A percentile compares a stretch with the other conserved stretches of the same genome.
Evolutionary conservation across 768 basidiomycete species (phyloP).

Genomic region (Amanita pseudoporphyria): DNA sequence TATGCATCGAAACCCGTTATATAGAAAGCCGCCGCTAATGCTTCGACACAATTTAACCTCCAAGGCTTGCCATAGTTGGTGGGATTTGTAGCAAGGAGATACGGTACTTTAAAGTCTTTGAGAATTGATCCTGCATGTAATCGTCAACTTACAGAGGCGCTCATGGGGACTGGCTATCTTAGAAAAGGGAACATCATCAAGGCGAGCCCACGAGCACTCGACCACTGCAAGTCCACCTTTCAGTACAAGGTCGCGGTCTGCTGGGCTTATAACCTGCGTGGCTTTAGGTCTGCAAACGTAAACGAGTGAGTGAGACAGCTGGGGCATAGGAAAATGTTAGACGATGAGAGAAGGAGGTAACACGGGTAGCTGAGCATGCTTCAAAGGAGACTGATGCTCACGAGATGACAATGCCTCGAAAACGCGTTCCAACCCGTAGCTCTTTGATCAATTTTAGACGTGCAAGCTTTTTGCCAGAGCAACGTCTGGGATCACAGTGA

Average conservation of each 20-base stretch:
- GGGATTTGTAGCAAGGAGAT: constrained; percentile 90
- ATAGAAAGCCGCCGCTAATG: constrained; percentile 90
- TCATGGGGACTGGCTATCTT: constrained; percentile 94
- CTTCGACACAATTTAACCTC: constrained; percentile 92
- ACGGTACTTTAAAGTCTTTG: constrained; percentile 60
- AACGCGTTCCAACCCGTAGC: constrained; percentile 75
- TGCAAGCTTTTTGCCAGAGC: constrained; percentile 82
- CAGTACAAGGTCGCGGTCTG: constrained; percentile 73
- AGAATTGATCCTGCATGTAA: background rate
- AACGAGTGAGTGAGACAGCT: too few species aligned
- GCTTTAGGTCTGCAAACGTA: constrained; percentile 64
- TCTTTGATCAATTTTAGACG: constrained; percentile 78
- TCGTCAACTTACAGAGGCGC: constrained; percentile 54
- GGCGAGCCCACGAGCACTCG: constrained; percentile 95
- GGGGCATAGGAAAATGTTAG: constrained; percentile 2
- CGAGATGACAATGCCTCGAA: constrained; percentile 92
- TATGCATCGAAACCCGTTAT: constrained; percentile 80
- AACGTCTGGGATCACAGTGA: constrained; percentile 87
- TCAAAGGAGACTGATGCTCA: constrained; percentile 30
- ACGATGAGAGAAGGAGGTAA: background rate
- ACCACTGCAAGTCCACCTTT: constrained; percentile 86
- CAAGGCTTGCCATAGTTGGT: constrained; percentile 98
- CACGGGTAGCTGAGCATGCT: background rate
- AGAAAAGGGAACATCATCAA: constrained; percentile 89
- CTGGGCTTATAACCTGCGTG: constrained; percentile 65